These are phyloP conservation scores for Colletotrichum sp. DNA, from an alignment of 2,329 filamentous ascomycete species.

Conservation along the genomic window DNA sequence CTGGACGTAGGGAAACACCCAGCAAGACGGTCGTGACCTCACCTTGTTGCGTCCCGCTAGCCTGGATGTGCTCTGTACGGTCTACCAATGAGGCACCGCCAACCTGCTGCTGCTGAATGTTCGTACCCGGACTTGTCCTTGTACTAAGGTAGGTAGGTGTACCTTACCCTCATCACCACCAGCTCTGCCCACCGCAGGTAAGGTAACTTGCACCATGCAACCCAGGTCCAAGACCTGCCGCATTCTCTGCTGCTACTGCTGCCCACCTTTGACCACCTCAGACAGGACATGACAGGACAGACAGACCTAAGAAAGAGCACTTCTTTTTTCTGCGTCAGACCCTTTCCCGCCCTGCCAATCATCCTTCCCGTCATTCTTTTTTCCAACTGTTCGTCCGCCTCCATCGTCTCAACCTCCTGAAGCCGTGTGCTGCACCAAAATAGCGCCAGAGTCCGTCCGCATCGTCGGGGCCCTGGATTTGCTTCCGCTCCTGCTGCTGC, in stretches of 20 bases:
- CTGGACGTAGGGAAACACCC: background rate
- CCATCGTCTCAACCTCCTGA: slow-evolving; percentile 16
- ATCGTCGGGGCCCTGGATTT: background rate
- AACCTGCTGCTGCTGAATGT: background rate
- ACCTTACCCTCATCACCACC: background rate
- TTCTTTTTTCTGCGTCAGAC: slow-evolving; percentile 8
- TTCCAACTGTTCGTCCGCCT: background rate
- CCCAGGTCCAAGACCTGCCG: background rate
- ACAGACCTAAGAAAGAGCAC: background rate
- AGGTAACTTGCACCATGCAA: background rate
- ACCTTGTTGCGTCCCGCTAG: background rate
- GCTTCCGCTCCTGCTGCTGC: background rate
- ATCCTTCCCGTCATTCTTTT: slow-evolving; percentile 12
- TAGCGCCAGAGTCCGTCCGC: slow-evolving; percentile 16
- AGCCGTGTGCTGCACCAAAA: slow-evolving; percentile 17
- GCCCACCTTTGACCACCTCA: background rate
- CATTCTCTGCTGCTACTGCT: background rate
- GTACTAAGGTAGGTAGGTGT: background rate
- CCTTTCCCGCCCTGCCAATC: slow-evolving; percentile 18
- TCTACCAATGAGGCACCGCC: background rate
- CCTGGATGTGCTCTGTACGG: background rate
- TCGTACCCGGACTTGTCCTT: background rate
- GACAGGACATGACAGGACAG: background rate
- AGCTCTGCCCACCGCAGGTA: background rate
- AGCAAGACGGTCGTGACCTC: background rate